These are phyloP conservation scores for Colletotrichum simmondsii DNA, from an alignment of 2,329 filamentous ascomycete genomes.

Conservation along the genomic window DNA sequence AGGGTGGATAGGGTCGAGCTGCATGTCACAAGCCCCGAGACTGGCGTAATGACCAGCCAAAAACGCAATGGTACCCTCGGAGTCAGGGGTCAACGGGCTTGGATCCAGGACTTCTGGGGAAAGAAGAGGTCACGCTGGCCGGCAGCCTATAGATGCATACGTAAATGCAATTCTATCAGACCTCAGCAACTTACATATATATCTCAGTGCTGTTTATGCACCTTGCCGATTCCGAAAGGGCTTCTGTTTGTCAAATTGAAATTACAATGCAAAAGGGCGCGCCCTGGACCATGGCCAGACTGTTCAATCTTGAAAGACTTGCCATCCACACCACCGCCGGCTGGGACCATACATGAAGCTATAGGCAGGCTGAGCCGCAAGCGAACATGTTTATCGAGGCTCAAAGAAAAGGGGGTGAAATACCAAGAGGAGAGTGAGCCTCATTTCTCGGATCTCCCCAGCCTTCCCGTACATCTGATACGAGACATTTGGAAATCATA, in stretches of 20 bases:
- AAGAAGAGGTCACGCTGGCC: background rate
- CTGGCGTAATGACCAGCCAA: background rate
- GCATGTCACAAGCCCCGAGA: background rate
- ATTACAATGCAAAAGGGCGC: background rate
- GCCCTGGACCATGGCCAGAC: background rate
- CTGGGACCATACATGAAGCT: background rate
- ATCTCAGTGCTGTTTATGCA: background rate
- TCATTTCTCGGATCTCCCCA: background rate
- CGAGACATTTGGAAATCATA: background rate
- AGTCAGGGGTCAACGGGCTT: background rate
- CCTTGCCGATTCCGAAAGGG: background rate
- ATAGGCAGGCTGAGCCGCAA: background rate
- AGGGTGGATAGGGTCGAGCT: background rate
- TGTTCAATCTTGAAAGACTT: background rate
- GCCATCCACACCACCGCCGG: too few relatives aligned
- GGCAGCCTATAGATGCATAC: too few relatives aligned
- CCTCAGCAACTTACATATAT: background rate
- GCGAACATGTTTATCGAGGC: background rate
- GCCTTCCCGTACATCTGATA: background rate
- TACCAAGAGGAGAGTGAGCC: background rate
- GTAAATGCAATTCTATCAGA: background rate
- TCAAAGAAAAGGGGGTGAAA: background rate
- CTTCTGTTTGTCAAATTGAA: too few relatives aligned
- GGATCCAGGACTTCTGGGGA: too few relatives aligned
- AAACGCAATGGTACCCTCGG: background rate